Evolutionary conservation across 2,329 filamentous ascomycete genomes (phyloP).

Genomic region (Meredithiella fracta): DNA sequence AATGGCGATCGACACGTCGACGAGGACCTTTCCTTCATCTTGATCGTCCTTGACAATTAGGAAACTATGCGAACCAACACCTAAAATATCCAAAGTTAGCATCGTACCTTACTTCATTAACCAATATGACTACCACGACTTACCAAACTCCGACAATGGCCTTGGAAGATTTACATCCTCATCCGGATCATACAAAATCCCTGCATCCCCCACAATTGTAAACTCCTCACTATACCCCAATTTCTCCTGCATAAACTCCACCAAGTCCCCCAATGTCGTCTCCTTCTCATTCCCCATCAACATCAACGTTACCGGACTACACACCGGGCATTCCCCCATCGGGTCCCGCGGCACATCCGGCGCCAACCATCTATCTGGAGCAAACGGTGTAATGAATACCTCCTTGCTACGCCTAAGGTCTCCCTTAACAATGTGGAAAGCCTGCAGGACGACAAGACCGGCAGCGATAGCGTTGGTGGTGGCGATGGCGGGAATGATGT

Average conservation of each 20-base stretch:
- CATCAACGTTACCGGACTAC: conserved; percentile 53
- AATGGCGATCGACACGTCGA: conserved; percentile 63
- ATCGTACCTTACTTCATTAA: not conserved
- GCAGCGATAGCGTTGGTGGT: conserved; percentile 96
- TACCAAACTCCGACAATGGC: conserved; percentile 61
- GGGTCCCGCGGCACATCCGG: conserved; percentile 43
- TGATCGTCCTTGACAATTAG: conserved; percentile 76
- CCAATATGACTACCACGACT: conserved; percentile 13
- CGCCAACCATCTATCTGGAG: conserved; percentile 39
- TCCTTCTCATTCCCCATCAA: conserved; percentile 47
- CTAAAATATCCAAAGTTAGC: conserved; percentile 24
- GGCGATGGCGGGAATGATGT: conserved; percentile 96
- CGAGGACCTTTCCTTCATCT: conserved; percentile 47
- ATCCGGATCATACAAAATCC: conserved; percentile 77
- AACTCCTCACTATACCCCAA: conserved; percentile 72
- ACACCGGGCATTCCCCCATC: conserved; percentile 71
- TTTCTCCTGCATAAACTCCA: conserved; percentile 55
- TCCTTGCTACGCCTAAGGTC: conserved; percentile 60
- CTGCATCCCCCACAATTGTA: conserved; percentile 55
- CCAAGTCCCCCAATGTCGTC: conserved; percentile 63
- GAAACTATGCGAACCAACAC: conserved; percentile 56
- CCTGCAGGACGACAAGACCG: conserved; percentile 76
- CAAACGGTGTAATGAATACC: conserved; percentile 64
- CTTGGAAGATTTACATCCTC: conserved; percentile 72
- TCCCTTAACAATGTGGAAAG: conserved; percentile 72